Evolutionary conservation across 192 early-diverging fungal species (phyloP), one percentile per base, ranked within the genome.

Genomic region (Gigaspora rosea): DNA sequence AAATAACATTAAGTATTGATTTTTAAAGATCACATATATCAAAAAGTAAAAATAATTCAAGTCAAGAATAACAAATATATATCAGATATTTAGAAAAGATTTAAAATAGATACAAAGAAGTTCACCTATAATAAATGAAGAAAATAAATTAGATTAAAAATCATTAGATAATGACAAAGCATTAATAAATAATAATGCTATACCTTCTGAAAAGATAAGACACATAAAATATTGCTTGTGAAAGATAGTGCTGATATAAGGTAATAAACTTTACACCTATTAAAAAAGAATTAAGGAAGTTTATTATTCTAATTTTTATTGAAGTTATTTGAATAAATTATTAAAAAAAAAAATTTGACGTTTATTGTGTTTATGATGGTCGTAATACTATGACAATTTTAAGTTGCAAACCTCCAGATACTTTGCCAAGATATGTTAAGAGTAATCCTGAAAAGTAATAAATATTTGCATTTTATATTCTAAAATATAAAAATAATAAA

Each of bases 221-320:
- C 18, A n/a, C 27, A 27, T 49, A 67, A 22, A 35, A 65, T 86
- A 10, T 69, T 84, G 4, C 35, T 86, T n/a, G 83, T 80, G 0
- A 82, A 86, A 59, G 85, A 86, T 63, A 86, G 84, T 64, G 36
- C 71, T 50, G 85, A 86, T 49, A 86, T 86, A 81, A 78, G 83
- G 50, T 76, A 67, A 52, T 8, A 47, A 46, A 41, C 13, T 27
- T 1, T 27, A 27, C 27, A 27, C 1, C 27, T 27, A 2, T 68
- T 7, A 41, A 41, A 41, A 41, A 41, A 41, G 7, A 41, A 2
- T 0, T 41, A 7, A 6, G 41, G 1, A 41, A 41, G 41, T 41
- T 41, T 41, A 86, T 41, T 41, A 41, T 41, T 10, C 61, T 62
- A 16, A 74, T 62, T 16, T 33, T 13, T 22, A 35, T 62, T 52